Conservation (phyloP, 306 rosid species). For the Dicorynia guianensis region DNA sequence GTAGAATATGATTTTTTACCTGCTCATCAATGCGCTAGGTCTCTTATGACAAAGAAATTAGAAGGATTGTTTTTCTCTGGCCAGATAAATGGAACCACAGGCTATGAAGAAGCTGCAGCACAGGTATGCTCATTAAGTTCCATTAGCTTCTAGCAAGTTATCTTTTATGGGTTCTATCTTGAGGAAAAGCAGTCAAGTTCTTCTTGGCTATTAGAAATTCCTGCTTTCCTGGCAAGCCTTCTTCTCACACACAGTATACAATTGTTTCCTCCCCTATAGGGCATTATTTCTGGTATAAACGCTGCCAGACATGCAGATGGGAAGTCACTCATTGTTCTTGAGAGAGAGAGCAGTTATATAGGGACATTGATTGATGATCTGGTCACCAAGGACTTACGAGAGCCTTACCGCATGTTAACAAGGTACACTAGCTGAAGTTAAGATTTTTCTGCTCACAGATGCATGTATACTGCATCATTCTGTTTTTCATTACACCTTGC, state of each 20-base stretch:
- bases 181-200: background rate
- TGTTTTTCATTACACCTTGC: background rate
- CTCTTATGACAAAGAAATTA: constrained; percentile 95
- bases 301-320: constrained; percentile 91
- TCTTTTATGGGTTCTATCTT: constrained; percentile 12
- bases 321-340: constrained; percentile 84
- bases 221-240: constrained; percentile 31
- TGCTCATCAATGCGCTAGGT: constrained; percentile 87
- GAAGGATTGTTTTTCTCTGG: constrained; percentile 97
- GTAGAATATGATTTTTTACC: constrained; percentile 97
- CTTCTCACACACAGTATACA: constrained; percentile 34
- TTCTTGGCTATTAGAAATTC: constrained; percentile 26
- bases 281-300: constrained; percentile 91
- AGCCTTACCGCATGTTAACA: constrained; percentile 28
- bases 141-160: constrained; percentile 6
- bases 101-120: constrained; percentile 99
- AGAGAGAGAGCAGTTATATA: constrained; percentile 93
- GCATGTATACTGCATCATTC: constrained; percentile 30
- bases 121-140: constrained; percentile 63
- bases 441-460: constrained; percentile 26
- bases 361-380: constrained; percentile 76
- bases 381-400: constrained; percentile 28
- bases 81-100: constrained; percentile 98
- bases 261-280: constrained; percentile 50
- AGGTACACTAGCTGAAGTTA: constrained; percentile 18